These are phyloP conservation scores for Crithidia fasciculata DNA, from an alignment of 208 protist species.

Conservation along the genomic window DNA sequence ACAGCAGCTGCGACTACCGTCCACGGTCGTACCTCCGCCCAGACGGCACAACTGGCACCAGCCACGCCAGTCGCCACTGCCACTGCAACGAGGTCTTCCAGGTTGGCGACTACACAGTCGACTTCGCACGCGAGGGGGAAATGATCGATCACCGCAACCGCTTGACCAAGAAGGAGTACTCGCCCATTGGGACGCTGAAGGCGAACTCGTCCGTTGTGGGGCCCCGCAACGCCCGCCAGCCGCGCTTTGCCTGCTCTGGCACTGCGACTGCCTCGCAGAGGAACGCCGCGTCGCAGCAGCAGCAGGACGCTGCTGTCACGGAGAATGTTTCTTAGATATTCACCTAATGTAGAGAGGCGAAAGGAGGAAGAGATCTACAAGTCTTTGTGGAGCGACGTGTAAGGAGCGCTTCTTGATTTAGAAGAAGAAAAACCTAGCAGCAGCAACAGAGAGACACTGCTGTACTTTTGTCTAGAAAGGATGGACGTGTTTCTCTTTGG, in stretches of 20 bases:
- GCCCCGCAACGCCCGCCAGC: constrained; percentile 56
- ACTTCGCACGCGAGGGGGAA: constrained; percentile 61
- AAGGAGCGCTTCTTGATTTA: no score
- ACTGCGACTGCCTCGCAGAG: constrained; percentile 3
- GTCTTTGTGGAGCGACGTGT: background rate
- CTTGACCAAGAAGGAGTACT: constrained; percentile 57
- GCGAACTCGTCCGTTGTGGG: constrained; percentile 75
- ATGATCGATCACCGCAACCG: constrained; percentile 75
- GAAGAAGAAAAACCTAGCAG: no score
- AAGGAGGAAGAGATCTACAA: background rate
- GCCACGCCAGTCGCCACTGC: constrained; percentile 72
- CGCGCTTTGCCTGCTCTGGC: constrained; percentile 53
- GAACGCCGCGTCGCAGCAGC: constrained; percentile 10
- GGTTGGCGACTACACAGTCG: constrained; percentile 88
- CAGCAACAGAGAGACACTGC: no score
- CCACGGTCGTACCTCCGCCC: constrained; percentile 74
- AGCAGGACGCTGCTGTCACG: background rate
- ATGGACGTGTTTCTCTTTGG: no score
- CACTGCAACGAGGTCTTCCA: constrained; percentile 89
- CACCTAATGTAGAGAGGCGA: background rate
- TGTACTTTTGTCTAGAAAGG: no score
- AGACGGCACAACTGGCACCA: constrained; percentile 30
- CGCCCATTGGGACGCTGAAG: constrained; percentile 58
- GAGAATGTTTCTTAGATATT: constrained; percentile 7
- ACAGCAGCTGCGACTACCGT: constrained; percentile 74